Percentiles rank a stretch among this genome's conserved stretches.
These are phyloP conservation scores for Voacanga thouarsii DNA, from an alignment of 257 asterid species.

Conservation along the genomic window DNA sequence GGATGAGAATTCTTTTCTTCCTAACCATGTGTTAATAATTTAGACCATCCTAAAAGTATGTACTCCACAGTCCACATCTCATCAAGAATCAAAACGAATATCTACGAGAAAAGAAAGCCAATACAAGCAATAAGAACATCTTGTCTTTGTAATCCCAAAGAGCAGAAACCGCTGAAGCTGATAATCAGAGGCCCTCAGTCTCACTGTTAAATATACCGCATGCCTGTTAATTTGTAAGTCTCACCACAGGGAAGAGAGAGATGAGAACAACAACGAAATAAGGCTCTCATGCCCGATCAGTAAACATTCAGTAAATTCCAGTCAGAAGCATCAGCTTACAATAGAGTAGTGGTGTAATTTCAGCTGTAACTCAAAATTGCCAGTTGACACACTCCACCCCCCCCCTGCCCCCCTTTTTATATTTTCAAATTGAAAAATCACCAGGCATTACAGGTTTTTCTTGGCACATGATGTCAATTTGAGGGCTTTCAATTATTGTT, in stretches of 20 bases:
- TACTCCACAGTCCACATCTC: no score
- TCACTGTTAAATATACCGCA: not conserved
- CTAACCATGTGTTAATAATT: no score
- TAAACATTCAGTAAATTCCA: not conserved
- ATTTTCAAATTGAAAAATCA: not conserved
- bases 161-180: not conserved
- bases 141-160: not conserved
- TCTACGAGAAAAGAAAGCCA: not conserved
- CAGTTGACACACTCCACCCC: no score
- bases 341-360: not conserved
- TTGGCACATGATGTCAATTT: not conserved
- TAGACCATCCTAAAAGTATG: no score
- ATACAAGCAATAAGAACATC: not conserved
- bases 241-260: not conserved
- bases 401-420: not conserved
- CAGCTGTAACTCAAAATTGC: slow-evolving; percentile 1
- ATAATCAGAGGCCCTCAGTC: not conserved
- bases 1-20: no score
- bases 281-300: not conserved
- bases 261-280: not conserved
- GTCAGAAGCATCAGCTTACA: not conserved
- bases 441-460: not conserved
- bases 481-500: not conserved
- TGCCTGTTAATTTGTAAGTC: not conserved
- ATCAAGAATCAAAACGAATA: no score